phyloP scores from a whole-genome alignment of 1,139 yeast species.

The Lodderomyces parapsilosis region DNA sequence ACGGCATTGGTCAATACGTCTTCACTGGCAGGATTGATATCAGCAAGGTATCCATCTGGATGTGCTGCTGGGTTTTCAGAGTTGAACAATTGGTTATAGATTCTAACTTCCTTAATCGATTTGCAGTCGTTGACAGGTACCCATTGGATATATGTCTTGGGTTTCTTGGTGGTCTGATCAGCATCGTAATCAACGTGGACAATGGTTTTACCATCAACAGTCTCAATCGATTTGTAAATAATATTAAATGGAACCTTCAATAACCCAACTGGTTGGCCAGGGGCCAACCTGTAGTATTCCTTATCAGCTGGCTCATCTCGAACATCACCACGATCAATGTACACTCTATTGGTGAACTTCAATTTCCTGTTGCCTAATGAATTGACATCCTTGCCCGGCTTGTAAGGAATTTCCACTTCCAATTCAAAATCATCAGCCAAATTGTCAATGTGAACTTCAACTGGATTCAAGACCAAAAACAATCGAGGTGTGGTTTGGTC shows the following conservation, averaged over 20 bases:
- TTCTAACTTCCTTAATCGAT: conserved; percentile 71
- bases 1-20: conserved; percentile 62
- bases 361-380: conserved; percentile 72
- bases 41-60: conserved; percentile 85
- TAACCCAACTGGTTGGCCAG: conserved; percentile 94
- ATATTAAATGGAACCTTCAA: conserved; percentile 87
- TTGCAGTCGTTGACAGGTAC: conserved; percentile 67
- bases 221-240: conserved; percentile 68
- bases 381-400: conserved; percentile 73
- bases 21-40: conserved; percentile 80
- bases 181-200: conserved; percentile 80
- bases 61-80: conserved; percentile 88
- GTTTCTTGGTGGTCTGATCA: conserved; percentile 65
- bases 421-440: conserved; percentile 67
- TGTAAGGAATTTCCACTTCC: conserved; percentile 74
- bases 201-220: conserved; percentile 58
- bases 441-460: conserved; percentile 80
- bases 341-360: conserved; percentile 73
- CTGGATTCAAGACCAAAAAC: conserved; percentile 89
- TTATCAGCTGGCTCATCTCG: conserved; percentile 33
- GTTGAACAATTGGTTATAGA: conserved; percentile 83
- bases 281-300: conserved; percentile 86
- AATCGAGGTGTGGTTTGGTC: conserved; percentile 93
- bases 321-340: conserved; percentile 75
- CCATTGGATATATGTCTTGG: conserved; percentile 98